phyloP scores from a whole-genome alignment of 1,139 yeast species.

The Saccharomyces hybrid region DNA sequence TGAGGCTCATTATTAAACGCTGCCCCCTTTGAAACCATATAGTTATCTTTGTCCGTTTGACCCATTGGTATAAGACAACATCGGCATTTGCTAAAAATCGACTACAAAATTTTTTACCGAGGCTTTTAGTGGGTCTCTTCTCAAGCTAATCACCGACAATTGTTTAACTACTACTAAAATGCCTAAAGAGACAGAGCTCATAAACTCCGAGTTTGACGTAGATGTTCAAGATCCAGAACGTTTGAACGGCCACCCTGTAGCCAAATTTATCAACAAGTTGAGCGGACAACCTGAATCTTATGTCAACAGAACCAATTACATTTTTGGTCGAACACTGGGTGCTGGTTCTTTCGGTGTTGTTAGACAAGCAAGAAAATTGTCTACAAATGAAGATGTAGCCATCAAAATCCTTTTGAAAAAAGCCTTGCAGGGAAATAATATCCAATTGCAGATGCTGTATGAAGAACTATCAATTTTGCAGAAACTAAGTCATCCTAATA shows the following conservation, averaged over 20 bases:
- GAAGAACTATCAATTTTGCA: conserved; percentile 66
- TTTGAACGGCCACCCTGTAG: conserved; percentile 26
- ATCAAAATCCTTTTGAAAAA: conserved; percentile 74
- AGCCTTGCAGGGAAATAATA: conserved; percentile 66
- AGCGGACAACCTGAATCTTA: conserved; percentile 71
- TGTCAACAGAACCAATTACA: conserved; percentile 50
- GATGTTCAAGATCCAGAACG: conserved; percentile 3
- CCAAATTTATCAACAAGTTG: conserved; percentile 38
- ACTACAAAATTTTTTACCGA: neutral
- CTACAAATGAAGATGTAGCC: conserved; percentile 68
- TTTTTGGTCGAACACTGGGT: conserved; percentile 67
- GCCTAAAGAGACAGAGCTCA: neutral
- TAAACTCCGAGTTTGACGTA: neutral
- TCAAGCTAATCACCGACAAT: neutral
- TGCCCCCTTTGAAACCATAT: neutral
- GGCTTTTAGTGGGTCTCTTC: neutral
- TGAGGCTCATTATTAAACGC: neutral
- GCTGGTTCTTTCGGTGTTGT: conserved; percentile 88
- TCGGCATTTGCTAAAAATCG: neutral
- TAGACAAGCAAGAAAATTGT: conserved; percentile 56
- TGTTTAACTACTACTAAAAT: neutral
- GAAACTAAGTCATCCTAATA: conserved; percentile 66
- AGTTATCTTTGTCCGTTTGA: neutral
- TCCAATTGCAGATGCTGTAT: conserved; percentile 44
- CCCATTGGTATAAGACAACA: neutral